These are phyloP conservation scores for Chaetomium sp. DNA, from an alignment of 2,329 filamentous ascomycete species.

Conservation along the genomic window DNA sequence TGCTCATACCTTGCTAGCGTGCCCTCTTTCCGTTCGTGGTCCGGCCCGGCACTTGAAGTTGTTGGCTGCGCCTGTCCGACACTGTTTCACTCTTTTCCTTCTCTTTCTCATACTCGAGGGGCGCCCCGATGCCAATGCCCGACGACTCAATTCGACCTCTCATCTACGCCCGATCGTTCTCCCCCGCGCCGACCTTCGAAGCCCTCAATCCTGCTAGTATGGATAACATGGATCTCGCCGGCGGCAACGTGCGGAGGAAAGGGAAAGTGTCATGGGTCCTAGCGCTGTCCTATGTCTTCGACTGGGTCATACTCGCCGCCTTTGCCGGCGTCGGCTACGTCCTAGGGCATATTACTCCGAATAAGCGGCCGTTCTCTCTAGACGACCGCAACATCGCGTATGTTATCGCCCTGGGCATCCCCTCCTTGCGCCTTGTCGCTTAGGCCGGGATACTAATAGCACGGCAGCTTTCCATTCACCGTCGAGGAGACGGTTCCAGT, in stretches of 20 bases:
- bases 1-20: slow-evolving; percentile 7
- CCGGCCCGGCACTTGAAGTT: slow-evolving; percentile 11
- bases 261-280: slow-evolving; percentile 44
- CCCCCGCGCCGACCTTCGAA: slow-evolving; percentile 27
- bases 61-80: neutral
- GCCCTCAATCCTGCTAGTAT: slow-evolving; percentile 25
- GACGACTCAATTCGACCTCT: slow-evolving; percentile 36
- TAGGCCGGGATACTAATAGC: slow-evolving; percentile 17
- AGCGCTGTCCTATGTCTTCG: slow-evolving; percentile 67
- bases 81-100: slow-evolving; percentile 13
- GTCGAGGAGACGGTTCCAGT: slow-evolving; percentile 72
- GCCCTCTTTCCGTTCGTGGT: slow-evolving; percentile 20
- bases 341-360: slow-evolving; percentile 63
- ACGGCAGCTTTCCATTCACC: slow-evolving; percentile 66
- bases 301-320: slow-evolving; percentile 70
- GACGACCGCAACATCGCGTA: slow-evolving; percentile 76
- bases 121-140: slow-evolving; percentile 36
- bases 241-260: slow-evolving; percentile 28
- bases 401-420: slow-evolving; percentile 33
- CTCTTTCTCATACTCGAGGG: slow-evolving; percentile 15
- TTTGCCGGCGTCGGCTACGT: slow-evolving; percentile 61
- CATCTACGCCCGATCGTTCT: slow-evolving; percentile 30
- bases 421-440: neutral
- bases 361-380: slow-evolving; percentile 70
- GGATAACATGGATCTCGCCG: slow-evolving; percentile 28